Evolutionary conservation across 169 alveolate genomes (phyloP).

Genomic region (Plasmodium sp.): DNA sequence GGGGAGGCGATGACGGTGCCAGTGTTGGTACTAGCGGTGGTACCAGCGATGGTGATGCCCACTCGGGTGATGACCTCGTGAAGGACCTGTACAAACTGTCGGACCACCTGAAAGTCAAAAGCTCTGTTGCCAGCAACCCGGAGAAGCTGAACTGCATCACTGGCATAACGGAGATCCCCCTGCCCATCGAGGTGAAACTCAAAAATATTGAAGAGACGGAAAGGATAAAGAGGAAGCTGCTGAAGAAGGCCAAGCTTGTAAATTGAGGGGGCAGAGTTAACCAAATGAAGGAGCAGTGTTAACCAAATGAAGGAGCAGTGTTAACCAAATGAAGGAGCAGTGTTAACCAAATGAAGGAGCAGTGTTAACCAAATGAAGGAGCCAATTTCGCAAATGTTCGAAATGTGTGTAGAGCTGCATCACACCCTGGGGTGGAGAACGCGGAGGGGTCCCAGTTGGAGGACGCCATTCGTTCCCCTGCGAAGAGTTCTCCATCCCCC

Average conservation of each 20-base stretch:
- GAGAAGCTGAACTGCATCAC: constrained; percentile 66
- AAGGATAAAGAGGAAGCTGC: constrained; percentile 41
- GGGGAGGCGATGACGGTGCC: background rate
- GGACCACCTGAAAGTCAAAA: constrained; percentile 51
- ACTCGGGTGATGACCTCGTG: background rate
- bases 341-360: too few species aligned
- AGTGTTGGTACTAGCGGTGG: background rate
- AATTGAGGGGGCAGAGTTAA: background rate
- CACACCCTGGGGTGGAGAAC: background rate
- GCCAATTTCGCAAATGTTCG: background rate
- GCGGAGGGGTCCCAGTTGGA: too few species aligned
- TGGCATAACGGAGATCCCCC: constrained; percentile 57
- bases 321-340: background rate
- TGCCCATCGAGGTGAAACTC: constrained; percentile 49
- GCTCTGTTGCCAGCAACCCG: background rate
- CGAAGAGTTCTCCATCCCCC: background rate
- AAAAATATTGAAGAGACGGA: constrained; percentile 71
- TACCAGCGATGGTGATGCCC: background rate
- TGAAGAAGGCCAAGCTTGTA: constrained; percentile 31
- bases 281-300: background rate
- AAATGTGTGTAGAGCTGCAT: background rate
- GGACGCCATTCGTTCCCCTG: too few species aligned
- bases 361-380: too few species aligned
- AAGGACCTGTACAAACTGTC: constrained; percentile 50
- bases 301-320: background rate